Evolutionary conservation across 495 filamentous ascomycete species (phyloP).

Genomic region (Letharia lupina): DNA sequence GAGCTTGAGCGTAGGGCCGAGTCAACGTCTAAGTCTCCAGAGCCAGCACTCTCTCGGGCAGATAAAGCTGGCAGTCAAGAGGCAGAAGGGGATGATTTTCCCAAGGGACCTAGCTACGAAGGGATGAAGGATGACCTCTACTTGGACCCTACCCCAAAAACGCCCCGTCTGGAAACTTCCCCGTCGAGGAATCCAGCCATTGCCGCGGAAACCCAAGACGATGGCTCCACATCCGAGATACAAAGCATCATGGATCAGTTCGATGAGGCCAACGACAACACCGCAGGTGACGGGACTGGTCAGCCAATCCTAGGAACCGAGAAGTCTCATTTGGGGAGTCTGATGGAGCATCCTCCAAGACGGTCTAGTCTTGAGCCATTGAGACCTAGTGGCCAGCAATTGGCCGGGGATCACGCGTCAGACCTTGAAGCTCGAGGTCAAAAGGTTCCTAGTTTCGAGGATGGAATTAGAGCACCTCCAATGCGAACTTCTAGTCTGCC

Average conservation of each 20-base stretch:
- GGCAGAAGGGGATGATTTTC: not conserved
- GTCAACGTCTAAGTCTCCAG: not conserved
- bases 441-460: not conserved
- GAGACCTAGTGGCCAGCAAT: constrained; percentile 34
- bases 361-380: constrained; percentile 74
- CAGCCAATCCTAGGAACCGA: constrained; percentile 68
- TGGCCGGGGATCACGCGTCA: not conserved
- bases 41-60: not conserved
- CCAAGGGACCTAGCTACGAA: not conserved
- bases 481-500: constrained; percentile 16
- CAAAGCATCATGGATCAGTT: constrained; percentile 92
- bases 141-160: constrained; percentile 55
- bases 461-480: constrained; percentile 4
- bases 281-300: constrained; percentile 67
- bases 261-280: constrained; percentile 56
- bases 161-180: constrained; percentile 35
- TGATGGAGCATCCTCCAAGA: constrained; percentile 66
- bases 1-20: constrained; percentile 3
- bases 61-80: too few species aligned
- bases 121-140: constrained; percentile 45
- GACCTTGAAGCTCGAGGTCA: constrained; percentile 2
- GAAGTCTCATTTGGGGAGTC: constrained; percentile 55
- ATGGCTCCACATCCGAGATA: constrained; percentile 75
- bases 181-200: not conserved
- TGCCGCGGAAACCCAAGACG: constrained; percentile 30